Percentiles rank a stretch among this genome's conserved stretches.
Conservation (phyloP, 2,329 filamentous ascomycete species). For the Pochonia chlamydosporia region DNA sequence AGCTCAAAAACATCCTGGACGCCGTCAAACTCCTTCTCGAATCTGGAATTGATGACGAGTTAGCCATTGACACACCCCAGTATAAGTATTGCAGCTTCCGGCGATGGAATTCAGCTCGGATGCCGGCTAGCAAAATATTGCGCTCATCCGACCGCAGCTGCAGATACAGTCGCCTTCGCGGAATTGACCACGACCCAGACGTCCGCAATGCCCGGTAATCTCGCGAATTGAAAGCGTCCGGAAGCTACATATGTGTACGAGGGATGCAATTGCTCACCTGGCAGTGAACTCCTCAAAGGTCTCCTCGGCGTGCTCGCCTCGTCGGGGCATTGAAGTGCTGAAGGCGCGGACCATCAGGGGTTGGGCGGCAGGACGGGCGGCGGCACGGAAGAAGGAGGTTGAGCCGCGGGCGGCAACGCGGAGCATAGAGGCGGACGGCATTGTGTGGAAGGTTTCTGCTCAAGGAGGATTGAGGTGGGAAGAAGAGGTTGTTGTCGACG, state of each 20-base stretch:
- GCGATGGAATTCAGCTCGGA: background rate
- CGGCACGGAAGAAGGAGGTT: conserved; percentile 58
- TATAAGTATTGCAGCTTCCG: background rate
- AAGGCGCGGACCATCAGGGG: conserved; percentile 55
- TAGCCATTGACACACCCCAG: conserved; percentile 20
- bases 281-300: conserved; percentile 98
- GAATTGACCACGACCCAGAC: background rate
- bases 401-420: conserved; percentile 65
- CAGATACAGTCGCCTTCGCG: background rate
- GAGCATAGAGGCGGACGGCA: conserved; percentile 64
- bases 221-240: background rate
- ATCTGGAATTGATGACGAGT: conserved; percentile 51
- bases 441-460: conserved; percentile 31
- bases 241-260: background rate
- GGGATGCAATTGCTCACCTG: conserved; percentile 60
- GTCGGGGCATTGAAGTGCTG: conserved; percentile 55
- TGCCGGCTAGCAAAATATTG: background rate
- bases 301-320: conserved; percentile 76
- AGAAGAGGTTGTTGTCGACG: background rate
- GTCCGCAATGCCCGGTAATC: background rate
- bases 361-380: conserved; percentile 49
- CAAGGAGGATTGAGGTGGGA: background rate
- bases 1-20: conserved; percentile 99
- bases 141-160: background rate
- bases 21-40: conserved; percentile 97